Evolutionary conservation across 2,329 filamentous ascomycete species (phyloP).

Genomic region (Cladosporium halotolerans): DNA sequence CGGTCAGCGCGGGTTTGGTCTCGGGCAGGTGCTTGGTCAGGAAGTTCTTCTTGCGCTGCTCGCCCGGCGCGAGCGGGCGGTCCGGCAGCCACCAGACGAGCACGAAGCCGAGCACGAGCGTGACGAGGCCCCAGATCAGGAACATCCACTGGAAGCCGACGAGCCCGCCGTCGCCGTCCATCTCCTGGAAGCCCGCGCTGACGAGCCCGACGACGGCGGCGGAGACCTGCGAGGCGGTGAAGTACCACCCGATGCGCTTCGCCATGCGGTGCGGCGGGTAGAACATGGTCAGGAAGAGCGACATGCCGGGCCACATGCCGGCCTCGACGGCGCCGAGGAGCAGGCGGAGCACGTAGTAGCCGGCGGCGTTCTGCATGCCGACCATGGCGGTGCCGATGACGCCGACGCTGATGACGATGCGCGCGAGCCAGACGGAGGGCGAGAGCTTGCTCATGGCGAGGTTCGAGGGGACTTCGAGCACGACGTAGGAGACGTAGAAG

Average conservation of each 20-base stretch:
- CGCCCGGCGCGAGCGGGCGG: conserved; percentile 68
- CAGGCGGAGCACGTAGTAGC: conserved; percentile 77
- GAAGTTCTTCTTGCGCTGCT: conserved; percentile 46
- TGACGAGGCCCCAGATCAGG: conserved; percentile 73
- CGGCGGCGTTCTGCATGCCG: conserved; percentile 76
- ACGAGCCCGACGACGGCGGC: conserved; percentile 84
- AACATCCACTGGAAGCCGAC: conserved; percentile 93
- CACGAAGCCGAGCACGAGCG: conserved; percentile 61
- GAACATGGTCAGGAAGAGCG: conserved; percentile 85
- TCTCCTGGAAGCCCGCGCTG: conserved; percentile 84
- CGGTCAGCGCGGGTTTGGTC: conserved; percentile 64
- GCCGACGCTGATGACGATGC: conserved; percentile 82
- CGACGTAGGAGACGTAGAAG: conserved; percentile 87
- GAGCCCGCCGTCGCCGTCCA: conserved; percentile 71
- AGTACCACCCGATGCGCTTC: conserved; percentile 85
- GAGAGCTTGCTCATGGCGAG: conserved; percentile 80
- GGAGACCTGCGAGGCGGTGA: conserved; percentile 80
- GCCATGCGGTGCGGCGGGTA: conserved; percentile 82
- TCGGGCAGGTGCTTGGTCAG: conserved; percentile 61
- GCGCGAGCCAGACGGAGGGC: conserved; percentile 84
- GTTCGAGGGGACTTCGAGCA: conserved; percentile 86
- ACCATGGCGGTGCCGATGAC: conserved; percentile 78
- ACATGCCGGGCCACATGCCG: conserved; percentile 94
- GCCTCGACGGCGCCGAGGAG: conserved; percentile 82
- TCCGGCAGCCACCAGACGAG: conserved; percentile 90